phyloP scores from a whole-genome alignment of 1,284 basidiomycete species.

The Moesziomyces antarcticus region DNA sequence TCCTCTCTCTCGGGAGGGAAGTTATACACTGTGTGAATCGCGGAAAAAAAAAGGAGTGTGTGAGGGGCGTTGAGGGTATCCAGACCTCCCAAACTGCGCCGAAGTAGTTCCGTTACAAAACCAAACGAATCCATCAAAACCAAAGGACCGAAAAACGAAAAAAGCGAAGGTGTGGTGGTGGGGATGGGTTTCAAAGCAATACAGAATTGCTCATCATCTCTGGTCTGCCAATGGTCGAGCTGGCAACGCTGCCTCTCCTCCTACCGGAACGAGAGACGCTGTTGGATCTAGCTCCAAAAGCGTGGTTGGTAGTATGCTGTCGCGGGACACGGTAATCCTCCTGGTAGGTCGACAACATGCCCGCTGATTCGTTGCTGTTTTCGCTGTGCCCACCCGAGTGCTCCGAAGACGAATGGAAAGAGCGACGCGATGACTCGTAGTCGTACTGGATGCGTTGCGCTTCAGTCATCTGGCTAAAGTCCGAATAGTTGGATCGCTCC shows the following conservation, averaged over 20 bases:
- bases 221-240: constrained; percentile 43
- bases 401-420: constrained; percentile 29
- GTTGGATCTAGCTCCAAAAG: constrained; percentile 15
- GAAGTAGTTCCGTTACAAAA: constrained; percentile 38
- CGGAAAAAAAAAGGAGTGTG: no score
- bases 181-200: no score
- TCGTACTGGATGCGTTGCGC: constrained; percentile 56
- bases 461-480: constrained; percentile 48
- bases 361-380: constrained; percentile 18
- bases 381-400: constrained; percentile 25
- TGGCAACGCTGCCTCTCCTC: constrained; percentile 39
- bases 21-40: no score
- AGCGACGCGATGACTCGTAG: constrained; percentile 48
- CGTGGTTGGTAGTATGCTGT: constrained; percentile 31
- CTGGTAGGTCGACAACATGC: constrained; percentile 34
- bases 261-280: constrained; percentile 10
- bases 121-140: not conserved
- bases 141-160: constrained; percentile 2
- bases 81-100: not conserved
- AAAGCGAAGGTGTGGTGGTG: constrained; percentile 3
- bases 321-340: constrained; percentile 38
- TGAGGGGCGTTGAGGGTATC: not conserved
- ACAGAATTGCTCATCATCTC: constrained; percentile 54
- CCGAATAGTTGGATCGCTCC: constrained; percentile 43
- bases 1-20: not conserved